These are phyloP conservation scores for Talaromyces sp. DNA, from an alignment of 2,329 filamentous ascomycete genomes.

Conservation along the genomic window DNA sequence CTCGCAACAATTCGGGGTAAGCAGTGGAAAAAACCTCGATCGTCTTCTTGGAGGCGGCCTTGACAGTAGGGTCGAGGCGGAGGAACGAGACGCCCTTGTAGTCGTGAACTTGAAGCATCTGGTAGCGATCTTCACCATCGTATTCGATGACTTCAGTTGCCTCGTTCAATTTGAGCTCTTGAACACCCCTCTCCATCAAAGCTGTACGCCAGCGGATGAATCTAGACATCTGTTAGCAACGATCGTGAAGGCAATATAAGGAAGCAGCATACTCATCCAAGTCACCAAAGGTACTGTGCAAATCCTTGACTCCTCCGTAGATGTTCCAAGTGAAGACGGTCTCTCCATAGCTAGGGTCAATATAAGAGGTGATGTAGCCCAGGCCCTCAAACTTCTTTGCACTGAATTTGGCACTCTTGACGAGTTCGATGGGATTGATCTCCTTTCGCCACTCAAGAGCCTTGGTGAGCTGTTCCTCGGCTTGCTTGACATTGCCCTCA, in stretches of 20 bases:
- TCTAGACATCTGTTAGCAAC: slow-evolving; percentile 43
- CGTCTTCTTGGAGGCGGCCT: slow-evolving; percentile 72
- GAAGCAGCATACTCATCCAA: slow-evolving; percentile 65
- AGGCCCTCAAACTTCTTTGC: slow-evolving; percentile 70
- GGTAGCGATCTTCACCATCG: slow-evolving; percentile 70
- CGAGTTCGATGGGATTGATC: slow-evolving; percentile 66
- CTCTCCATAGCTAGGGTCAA: slow-evolving; percentile 50
- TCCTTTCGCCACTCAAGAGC: slow-evolving; percentile 81
- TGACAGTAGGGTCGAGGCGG: slow-evolving; percentile 72
- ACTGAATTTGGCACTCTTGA: slow-evolving; percentile 61
- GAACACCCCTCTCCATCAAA: slow-evolving; percentile 82
- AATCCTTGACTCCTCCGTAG: slow-evolving; percentile 81
- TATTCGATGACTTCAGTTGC: slow-evolving; percentile 67
- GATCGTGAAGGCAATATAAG: neutral
- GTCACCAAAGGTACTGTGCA: slow-evolving; percentile 76
- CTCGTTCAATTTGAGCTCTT: slow-evolving; percentile 66
- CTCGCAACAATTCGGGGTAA: slow-evolving; percentile 82
- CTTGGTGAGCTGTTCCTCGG: slow-evolving; percentile 72
- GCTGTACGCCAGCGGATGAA: slow-evolving; percentile 88
- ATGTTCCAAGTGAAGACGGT: slow-evolving; percentile 85
- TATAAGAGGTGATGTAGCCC: slow-evolving; percentile 76
- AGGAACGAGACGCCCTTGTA: slow-evolving; percentile 86
- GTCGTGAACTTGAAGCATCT: slow-evolving; percentile 90
- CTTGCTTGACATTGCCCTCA: slow-evolving; percentile 67
- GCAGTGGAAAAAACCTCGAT: slow-evolving; percentile 76